Percentiles rank a stretch among this genome's conserved stretches.
Conservation (phyloP, 2,329 filamentous ascomycete genomes). For the Nemania abortiva region DNA sequence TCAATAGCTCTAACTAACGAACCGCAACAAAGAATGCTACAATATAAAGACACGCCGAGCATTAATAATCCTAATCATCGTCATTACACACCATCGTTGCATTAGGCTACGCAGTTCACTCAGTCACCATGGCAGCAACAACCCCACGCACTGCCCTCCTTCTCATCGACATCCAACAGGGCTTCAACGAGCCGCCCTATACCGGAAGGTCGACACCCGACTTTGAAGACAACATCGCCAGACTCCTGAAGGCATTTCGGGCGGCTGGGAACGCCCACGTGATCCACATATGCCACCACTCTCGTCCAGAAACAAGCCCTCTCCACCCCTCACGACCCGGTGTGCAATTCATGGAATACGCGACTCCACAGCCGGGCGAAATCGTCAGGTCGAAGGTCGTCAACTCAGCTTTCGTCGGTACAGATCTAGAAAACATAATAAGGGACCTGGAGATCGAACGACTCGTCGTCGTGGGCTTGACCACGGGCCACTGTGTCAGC, state of each 20-base stretch:
- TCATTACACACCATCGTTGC: too few species aligned
- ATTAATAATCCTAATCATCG: too few species aligned
- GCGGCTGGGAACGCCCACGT: constrained; percentile 46
- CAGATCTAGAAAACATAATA: constrained; percentile 55
- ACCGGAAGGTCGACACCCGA: constrained; percentile 57
- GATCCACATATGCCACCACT: constrained; percentile 61
- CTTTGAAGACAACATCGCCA: constrained; percentile 58
- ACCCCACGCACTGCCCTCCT: constrained; percentile 52
- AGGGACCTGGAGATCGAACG: constrained; percentile 52
- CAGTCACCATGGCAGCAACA: constrained; percentile 21
- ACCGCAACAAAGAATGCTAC: background rate
- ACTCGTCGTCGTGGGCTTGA: constrained; percentile 58
- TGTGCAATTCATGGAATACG: constrained; percentile 44
- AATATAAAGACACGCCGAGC: background rate
- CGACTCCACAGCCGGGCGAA: constrained; percentile 52
- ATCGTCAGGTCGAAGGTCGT: constrained; percentile 58
- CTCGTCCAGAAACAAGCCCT: constrained; percentile 50
- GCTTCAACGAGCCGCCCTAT: constrained; percentile 54
- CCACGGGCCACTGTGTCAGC: constrained; percentile 63
- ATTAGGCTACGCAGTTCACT: background rate
- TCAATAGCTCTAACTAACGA: background rate
- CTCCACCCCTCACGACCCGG: constrained; percentile 54
- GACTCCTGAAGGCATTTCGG: constrained; percentile 52
- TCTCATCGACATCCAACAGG: constrained; percentile 62
- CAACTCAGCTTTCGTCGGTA: constrained; percentile 62